phyloP scores from a whole-genome alignment of 2,329 filamentous ascomycete species.

The Acrodontium crateriforme region DNA sequence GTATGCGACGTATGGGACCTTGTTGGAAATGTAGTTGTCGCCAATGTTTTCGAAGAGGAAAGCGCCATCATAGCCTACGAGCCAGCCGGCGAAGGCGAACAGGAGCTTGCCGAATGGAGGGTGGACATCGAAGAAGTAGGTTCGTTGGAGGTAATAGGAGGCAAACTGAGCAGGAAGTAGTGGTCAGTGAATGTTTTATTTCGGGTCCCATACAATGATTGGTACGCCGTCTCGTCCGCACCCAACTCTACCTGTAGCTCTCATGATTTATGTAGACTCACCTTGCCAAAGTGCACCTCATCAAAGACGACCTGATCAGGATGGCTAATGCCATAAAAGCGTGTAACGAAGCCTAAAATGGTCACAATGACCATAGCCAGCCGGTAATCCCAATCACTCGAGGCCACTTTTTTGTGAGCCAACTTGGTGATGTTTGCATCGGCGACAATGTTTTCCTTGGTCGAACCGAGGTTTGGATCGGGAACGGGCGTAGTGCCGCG shows the following conservation, averaged over 20 bases:
- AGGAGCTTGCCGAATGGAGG: constrained; percentile 96
- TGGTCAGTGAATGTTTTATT: constrained; percentile 2
- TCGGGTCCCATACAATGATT: neutral
- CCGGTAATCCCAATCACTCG: constrained; percentile 65
- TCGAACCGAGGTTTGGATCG: too few relatives aligned
- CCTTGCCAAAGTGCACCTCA: constrained; percentile 99
- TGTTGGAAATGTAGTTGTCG: constrained; percentile 93
- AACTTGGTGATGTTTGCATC: too few relatives aligned
- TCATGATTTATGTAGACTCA: constrained; percentile 30
- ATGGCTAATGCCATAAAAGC: constrained; percentile 93
- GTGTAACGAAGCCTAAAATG: constrained; percentile 69
- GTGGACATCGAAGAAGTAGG: constrained; percentile 99
- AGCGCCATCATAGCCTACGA: constrained; percentile 90
- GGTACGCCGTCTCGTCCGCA: neutral
- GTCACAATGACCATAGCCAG: constrained; percentile 66
- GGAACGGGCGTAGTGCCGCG: constrained; percentile 7
- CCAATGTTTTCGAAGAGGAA: constrained; percentile 99
- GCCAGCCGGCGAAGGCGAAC: constrained; percentile 92
- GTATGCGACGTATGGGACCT: constrained; percentile 93
- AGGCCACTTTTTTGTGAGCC: constrained; percentile 18
- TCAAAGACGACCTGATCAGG: constrained; percentile 97
- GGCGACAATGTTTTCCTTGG: too few relatives aligned
- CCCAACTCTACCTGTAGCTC: constrained; percentile 1
- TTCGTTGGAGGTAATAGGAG: constrained; percentile 78
- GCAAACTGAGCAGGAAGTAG: constrained; percentile 27